Evolutionary conservation across 169 alveolate genomes (phyloP), one percentile per base, ranked within the genome.

Genomic region (Cyclospora cayetanensis): DNA sequence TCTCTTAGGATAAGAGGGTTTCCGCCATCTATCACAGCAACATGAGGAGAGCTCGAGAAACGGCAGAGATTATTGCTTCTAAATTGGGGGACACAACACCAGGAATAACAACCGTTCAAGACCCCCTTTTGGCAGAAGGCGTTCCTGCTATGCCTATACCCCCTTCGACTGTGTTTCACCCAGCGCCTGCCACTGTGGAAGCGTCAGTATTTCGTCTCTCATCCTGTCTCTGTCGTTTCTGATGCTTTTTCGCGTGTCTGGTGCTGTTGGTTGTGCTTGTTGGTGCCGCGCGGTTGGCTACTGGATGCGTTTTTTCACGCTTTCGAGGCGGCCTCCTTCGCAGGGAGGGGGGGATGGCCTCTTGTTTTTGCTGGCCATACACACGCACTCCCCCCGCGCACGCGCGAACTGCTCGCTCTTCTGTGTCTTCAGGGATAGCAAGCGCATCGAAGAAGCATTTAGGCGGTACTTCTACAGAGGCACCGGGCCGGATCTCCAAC

Each of bases 31-130:
- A 25, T 25, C 80, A 68, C 80, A 68, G 80, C 50, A 31, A 68
- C 80, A 68, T 68, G 80, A 68, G 37, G 80, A 42, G 80, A 4
- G 80, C 80, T 4, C 43, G 80, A 35, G 80, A 68, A 34, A 68
- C 80, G 37, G 80, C 80, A 22, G 50, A 68, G 37, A 68, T 68
- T 34, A 68, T 68, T 31, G 52, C 29, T 25, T 20, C 29, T 12
- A 50, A 18, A 11, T 42, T 20, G 18, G 80, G 39, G 2, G 29
- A 34, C 50, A 1, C 12, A 7, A 34, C 15, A 27, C n/a, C n/a
- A n/a, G n/a, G n/a, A n/a, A 15, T 2, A 1, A 42, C 80, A 12
- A 42, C 37, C 52, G 39, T 68, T 34, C 52, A 68, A 22, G 80
- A 68, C 39, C 52, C 80, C 50, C 25, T 68, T 15, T 50, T 68